Evolutionary conservation across 2,329 filamentous ascomycete species (phyloP), one percentile per base, ranked within the genome.

Genomic region (Diaporthe aspalathi): DNA sequence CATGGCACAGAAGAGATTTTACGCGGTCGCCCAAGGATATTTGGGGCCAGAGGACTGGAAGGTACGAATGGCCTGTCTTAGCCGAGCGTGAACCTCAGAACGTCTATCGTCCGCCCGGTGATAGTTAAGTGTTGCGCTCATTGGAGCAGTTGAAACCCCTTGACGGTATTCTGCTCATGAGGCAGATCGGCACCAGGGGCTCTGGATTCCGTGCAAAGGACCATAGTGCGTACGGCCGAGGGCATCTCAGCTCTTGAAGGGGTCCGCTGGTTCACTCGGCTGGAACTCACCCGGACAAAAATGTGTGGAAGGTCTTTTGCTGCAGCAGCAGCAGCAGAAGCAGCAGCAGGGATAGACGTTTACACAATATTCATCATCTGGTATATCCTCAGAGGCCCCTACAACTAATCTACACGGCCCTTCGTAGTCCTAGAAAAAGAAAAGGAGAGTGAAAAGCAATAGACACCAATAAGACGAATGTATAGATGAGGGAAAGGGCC

Each of bases 301-400:
- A 60, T 9, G n/a, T 22, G 14, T 7, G 11, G 1, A 17, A 17
- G 35, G 53, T 17, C 14, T 7, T 52, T 20, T 3, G 20, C 9
- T 6, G 53, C 53, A 24, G 20, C 53, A 38, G 20, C 5, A 16
- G n/a, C 17, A n/a, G 29, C 27, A 53, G 43, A 7, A 7, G 45
- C n/a, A 14, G 29, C 29, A 38, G 12, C 6, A n/a, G 5, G 6
- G 12, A 11, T 2, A 38, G 35, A 4, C 50, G 5, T 24, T 60
- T 40, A 60, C 56, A 60, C 56, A 60, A 29, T 20, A 60, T 60
- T 54, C 56, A 27, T 43, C 54, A 45, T 60, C 56, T 60, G 56
- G 56, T 60, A 60, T 60, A 60, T 40, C 56, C 38, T 40, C 38
- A 45, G 14, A 29, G 17, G 38, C 7, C 56, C 54, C 56, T 38